Percentiles rank a stretch among this genome's conserved stretches.
Evolutionary conservation across 2,329 filamentous ascomycete genomes (phyloP).

Genomic region (Malbranchea cinnamomea): DNA sequence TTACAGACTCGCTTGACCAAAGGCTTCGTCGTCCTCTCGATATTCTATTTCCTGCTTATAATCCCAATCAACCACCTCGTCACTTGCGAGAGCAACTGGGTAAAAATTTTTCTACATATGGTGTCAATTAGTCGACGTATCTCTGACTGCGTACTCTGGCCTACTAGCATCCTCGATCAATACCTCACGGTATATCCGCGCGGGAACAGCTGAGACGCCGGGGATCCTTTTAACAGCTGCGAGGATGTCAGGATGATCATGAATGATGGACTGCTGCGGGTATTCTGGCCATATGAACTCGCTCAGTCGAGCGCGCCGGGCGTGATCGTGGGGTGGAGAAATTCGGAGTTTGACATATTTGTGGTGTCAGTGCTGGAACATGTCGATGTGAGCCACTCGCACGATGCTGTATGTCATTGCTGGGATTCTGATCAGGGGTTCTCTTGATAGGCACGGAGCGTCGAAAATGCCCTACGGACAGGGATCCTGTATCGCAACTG

Average conservation of each 20-base stretch:
- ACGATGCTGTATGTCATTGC: not conserved
- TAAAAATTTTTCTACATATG: constrained; percentile 42
- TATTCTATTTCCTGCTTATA: constrained; percentile 72
- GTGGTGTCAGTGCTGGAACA: constrained; percentile 81
- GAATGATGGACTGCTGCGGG: constrained; percentile 78
- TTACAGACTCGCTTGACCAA: constrained; percentile 65
- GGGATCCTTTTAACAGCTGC: constrained; percentile 64
- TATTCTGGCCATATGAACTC: constrained; percentile 94
- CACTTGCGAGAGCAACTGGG: constrained; percentile 61
- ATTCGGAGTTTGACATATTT: constrained; percentile 79
- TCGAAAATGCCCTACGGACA: constrained; percentile 74
- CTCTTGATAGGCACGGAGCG: constrained; percentile 48
- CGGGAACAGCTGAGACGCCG: constrained; percentile 86
- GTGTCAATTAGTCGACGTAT: too few species aligned
- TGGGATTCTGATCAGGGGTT: constrained; percentile 4
- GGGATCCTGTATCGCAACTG: constrained; percentile 73
- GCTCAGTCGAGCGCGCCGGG: constrained; percentile 57
- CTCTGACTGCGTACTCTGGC: too few species aligned
- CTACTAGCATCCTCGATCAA: constrained; percentile 62
- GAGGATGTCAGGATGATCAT: constrained; percentile 45
- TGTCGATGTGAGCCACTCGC: constrained; percentile 54
- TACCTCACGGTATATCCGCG: constrained; percentile 72
- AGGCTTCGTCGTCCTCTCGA: constrained; percentile 66
- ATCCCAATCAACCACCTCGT: constrained; percentile 76
- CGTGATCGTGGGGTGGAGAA: constrained; percentile 88